Evolutionary conservation across 2,329 filamentous ascomycete species (phyloP).

Genomic region (Fonsecaea pugnacius): DNA sequence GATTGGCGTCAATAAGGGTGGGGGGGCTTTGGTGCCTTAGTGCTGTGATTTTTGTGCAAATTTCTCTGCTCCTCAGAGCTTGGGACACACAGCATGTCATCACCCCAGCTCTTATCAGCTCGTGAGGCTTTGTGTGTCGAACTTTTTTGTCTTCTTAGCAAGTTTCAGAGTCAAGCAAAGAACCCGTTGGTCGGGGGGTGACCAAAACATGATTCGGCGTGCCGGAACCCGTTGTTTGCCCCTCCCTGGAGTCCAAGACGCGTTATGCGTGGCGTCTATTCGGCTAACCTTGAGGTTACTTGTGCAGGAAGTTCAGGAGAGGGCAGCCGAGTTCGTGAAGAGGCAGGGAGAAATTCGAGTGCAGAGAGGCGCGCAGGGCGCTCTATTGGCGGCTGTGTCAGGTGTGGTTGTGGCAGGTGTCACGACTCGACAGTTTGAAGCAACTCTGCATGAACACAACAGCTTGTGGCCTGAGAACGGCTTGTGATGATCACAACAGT

Average conservation of each 20-base stretch:
- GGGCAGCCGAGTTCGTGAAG: constrained; percentile 9
- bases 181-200: not conserved
- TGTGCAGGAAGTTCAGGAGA: not conserved
- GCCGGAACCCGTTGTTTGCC: not conserved
- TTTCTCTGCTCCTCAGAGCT: not conserved
- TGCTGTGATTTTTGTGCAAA: constrained; percentile 12
- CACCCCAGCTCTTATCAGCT: constrained; percentile 4
- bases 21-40: constrained; percentile 20
- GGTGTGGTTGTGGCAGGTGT: not conserved
- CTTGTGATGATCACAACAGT: constrained; percentile 32
- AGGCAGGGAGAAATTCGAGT: constrained; percentile 12
- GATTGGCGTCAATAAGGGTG: constrained; percentile 26
- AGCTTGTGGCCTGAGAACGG: constrained; percentile 11
- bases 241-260: not conserved
- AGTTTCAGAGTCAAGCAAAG: not conserved
- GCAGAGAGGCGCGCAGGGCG: constrained; percentile 17
- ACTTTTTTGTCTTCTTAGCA: not conserved
- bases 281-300: constrained; percentile 16
- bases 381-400: constrained; percentile 8
- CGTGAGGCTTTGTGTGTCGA: not conserved
- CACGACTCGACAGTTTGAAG: not conserved
- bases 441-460: not conserved
- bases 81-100: constrained; percentile 8
- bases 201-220: not conserved
- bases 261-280: constrained; percentile 20